Evolutionary conservation across 116 monocot species (phyloP), one percentile per base, ranked within the genome.

Genomic region (Iris pallida): DNA sequence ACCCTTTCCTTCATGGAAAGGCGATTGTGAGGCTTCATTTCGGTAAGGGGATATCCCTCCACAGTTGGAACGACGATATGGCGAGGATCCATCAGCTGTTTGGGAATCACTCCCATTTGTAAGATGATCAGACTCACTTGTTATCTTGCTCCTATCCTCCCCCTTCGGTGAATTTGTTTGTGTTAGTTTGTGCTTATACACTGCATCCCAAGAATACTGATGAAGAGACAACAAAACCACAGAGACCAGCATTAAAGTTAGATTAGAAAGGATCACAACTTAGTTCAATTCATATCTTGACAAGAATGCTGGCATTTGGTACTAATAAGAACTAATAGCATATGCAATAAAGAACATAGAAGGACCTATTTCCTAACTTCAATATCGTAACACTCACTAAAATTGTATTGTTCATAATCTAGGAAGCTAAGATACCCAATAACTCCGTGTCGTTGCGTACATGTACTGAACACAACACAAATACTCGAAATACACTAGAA

Each of bases 121-220:
- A 41, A 82, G 68, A 40, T 68, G 83, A 56, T 90, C 83, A 6
- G 89, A 88, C 61, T 91, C 86, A 48, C 77, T 82, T 8, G 75
- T 89, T 56, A 77, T 12, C 66, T 75, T 92, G 54, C 84, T 89
- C 16, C 45, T 75, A 20, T 89, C 60, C 19, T 91, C 86, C 17
- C 16, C 71, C 58, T 67, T 65, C 42, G 16, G 41, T 66, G 71
- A 52, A 54, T 67, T 15, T 20, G 41, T 68, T 59, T 74, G 72
- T 41, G 71, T 79, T 55, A 75, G 60, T 62, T 91, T 91, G 63
- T 96, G 86, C 76, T 79, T 89, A 53, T 83, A 81, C 6, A 97
- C 85, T 30, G 83, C 85, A 68, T 90, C 93, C 90, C 92, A 90
- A 8, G 67, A 67, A 30, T 65, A 30, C 67, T 67, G 41, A 63